Percentiles rank a stretch among this genome's conserved stretches.
Conservation (phyloP, 257 asterid species). For the Przewalskia tangutica region DNA sequence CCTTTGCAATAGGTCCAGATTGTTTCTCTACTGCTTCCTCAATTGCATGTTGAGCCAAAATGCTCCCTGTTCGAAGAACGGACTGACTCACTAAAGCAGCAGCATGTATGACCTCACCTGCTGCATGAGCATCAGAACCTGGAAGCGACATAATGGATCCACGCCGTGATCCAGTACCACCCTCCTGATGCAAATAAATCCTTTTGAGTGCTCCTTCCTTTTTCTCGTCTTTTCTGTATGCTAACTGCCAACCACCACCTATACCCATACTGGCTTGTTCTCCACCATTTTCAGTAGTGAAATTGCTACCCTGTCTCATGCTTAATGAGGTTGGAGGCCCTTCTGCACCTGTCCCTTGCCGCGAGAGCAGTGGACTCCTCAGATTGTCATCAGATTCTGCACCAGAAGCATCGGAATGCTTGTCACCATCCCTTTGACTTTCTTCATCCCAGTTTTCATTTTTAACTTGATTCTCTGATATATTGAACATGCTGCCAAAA, state of each 20-base stretch:
- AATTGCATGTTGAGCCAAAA: conserved; percentile 34
- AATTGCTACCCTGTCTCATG: conserved; percentile 17
- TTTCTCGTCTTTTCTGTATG: conserved; percentile 72
- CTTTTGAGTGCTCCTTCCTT: conserved; percentile 57
- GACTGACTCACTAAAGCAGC: conserved; percentile 91
- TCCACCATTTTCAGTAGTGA: conserved; percentile 10
- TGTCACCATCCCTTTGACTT: conserved; percentile 36
- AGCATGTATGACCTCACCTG: conserved; percentile 60
- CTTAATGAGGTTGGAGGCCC: conserved; percentile 10
- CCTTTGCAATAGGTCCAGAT: conserved; percentile 28
- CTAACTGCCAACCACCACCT: conserved; percentile 98
- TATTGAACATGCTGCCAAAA: conserved; percentile 77
- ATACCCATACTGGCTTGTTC: conserved; percentile 68
- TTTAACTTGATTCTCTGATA: conserved; percentile 37
- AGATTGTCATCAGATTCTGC: conserved; percentile 61
- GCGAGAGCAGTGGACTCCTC: conserved; percentile 73
- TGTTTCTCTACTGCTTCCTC: conserved; percentile 41
- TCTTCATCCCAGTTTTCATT: conserved; percentile 76
- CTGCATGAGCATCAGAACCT: conserved; percentile 42
- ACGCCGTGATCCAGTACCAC: conserved; percentile 50
- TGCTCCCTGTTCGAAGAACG: conserved; percentile 50
- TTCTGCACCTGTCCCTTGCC: conserved; percentile 41
- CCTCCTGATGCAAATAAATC: conserved; percentile 80
- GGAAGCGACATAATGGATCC: conserved; percentile 60
- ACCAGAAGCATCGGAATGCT: conserved; percentile 40